Evolutionary conservation across 2,329 filamentous ascomycete species (phyloP).

Genomic region (Cladosporium sp.): DNA sequence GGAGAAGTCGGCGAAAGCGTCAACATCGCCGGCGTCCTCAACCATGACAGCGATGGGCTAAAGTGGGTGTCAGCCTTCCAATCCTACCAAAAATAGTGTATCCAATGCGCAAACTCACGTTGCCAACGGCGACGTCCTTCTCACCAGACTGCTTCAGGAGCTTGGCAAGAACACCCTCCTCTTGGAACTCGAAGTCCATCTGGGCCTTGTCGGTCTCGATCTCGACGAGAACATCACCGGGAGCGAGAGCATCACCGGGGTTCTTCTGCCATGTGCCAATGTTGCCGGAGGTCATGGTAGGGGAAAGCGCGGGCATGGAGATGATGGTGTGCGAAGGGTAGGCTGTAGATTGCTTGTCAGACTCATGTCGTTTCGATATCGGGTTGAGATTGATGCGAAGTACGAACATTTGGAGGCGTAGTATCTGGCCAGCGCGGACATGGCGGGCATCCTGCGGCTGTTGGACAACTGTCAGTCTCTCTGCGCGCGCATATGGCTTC

Average conservation of each 20-base stretch:
- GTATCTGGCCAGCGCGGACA: constrained; percentile 60
- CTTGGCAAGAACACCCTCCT: constrained; percentile 93
- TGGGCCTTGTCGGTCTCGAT: constrained; percentile 99
- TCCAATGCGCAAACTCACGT: constrained; percentile 59
- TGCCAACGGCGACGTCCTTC: constrained; percentile 92
- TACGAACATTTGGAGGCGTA: constrained; percentile 65
- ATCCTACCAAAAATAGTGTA: background rate
- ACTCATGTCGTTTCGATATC: constrained; percentile 8
- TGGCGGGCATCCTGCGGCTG: constrained; percentile 42
- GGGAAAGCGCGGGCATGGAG: constrained; percentile 96
- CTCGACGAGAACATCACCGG: constrained; percentile 76
- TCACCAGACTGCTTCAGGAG: constrained; percentile 86
- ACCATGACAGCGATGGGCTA: constrained; percentile 95
- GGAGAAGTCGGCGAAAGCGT: constrained; percentile 84
- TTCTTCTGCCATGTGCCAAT: constrained; percentile 99
- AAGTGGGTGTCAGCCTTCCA: constrained; percentile 17
- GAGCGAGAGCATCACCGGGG: constrained; percentile 76
- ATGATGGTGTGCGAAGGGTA: constrained; percentile 93
- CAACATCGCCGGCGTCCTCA: constrained; percentile 82
- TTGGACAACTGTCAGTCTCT: background rate
- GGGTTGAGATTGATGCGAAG: constrained; percentile 13
- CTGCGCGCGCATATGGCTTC: background rate
- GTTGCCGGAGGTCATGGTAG: constrained; percentile 95
- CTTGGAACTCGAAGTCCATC: constrained; percentile 99
- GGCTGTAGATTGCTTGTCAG: constrained; percentile 53